These are phyloP conservation scores for Podospora appendiculata DNA, from an alignment of 495 filamentous ascomycete species.

Conservation along the genomic window DNA sequence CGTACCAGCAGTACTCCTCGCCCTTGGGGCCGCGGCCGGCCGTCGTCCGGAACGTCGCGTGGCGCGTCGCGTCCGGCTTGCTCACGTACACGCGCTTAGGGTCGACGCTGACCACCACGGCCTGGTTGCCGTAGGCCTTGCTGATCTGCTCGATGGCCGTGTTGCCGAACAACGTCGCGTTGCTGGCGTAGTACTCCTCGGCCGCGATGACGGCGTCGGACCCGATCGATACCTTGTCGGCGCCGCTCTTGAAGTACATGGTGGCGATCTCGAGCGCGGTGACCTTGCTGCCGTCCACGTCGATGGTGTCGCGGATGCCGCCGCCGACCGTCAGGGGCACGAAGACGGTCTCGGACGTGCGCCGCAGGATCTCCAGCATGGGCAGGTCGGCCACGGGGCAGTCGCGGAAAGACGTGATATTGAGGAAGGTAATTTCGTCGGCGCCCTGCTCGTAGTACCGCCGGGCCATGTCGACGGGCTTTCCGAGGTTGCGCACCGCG, in stretches of 20 bases:
- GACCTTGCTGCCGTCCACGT: constrained; percentile 79
- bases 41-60: constrained; percentile 68
- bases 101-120: constrained; percentile 93
- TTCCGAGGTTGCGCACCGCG: constrained; percentile 85
- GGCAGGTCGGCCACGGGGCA: constrained; percentile 85
- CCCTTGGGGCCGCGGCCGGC: constrained; percentile 59
- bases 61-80: constrained; percentile 60
- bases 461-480: constrained; percentile 89
- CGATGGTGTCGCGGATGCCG: constrained; percentile 84
- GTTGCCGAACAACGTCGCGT: constrained; percentile 60
- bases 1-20: constrained; percentile 90
- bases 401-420: constrained; percentile 96
- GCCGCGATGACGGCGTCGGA: constrained; percentile 90
- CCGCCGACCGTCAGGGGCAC: constrained; percentile 96
- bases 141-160: constrained; percentile 95
- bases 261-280: constrained; percentile 87
- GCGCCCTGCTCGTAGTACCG: constrained; percentile 95
- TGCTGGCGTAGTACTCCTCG: constrained; percentile 71
- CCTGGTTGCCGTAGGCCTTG: constrained; percentile 89
- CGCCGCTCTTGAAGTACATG: constrained; percentile 95
- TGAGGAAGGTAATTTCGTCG: constrained; percentile 93
- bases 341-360: constrained; percentile 86
- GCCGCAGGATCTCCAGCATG: constrained; percentile 88
- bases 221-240: constrained; percentile 98
- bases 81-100: constrained; percentile 84